A percentile compares a stretch with the other conserved stretches of the same genome.
Evolutionary conservation across 352 stramenopile genomes (phyloP).

Genomic region (Pythium folliculosum): DNA sequence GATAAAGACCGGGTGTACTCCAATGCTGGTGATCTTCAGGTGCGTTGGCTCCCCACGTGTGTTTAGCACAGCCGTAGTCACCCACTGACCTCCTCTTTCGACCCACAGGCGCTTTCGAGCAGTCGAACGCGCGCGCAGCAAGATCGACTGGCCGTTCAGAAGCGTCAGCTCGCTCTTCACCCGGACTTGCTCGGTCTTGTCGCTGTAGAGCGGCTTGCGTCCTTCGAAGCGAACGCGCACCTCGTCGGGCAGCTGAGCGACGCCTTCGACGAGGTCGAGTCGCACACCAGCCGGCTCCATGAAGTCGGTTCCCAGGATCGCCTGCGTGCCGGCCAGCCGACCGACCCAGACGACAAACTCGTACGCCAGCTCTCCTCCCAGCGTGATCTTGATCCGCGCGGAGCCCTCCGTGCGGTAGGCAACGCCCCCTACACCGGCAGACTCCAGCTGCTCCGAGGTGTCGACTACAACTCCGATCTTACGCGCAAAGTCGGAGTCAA

Average conservation of each 20-base stretch:
- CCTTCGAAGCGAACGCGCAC: conserved; percentile 12
- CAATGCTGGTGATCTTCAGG: conserved; percentile 15
- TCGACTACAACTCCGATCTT: conserved; percentile 19
- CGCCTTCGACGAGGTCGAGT: not conserved
- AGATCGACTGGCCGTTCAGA: not conserved
- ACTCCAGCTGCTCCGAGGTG: not conserved
- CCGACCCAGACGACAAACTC: conserved; percentile 7
- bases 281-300: conserved; percentile 6
- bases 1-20: not conserved
- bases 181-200: conserved; percentile 10
- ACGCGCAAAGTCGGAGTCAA: conserved; percentile 25
- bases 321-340: not conserved
- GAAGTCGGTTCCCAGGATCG: conserved; percentile 17
- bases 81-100: not conserved
- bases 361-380: not conserved
- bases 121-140: not conserved
- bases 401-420: conserved; percentile 7
- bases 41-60: not conserved
- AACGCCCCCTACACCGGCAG: conserved; percentile 1
- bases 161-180: conserved; percentile 13
- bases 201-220: conserved; percentile 11
- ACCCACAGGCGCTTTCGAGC: conserved; percentile 17
- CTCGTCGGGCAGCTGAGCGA: conserved; percentile 5
- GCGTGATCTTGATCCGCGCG: conserved; percentile 3
- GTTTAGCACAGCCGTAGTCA: conserved; percentile 1